These are phyloP conservation scores for Trichopus zeylanicus DNA, from an alignment of 116 monocot species.

Conservation along the genomic window DNA sequence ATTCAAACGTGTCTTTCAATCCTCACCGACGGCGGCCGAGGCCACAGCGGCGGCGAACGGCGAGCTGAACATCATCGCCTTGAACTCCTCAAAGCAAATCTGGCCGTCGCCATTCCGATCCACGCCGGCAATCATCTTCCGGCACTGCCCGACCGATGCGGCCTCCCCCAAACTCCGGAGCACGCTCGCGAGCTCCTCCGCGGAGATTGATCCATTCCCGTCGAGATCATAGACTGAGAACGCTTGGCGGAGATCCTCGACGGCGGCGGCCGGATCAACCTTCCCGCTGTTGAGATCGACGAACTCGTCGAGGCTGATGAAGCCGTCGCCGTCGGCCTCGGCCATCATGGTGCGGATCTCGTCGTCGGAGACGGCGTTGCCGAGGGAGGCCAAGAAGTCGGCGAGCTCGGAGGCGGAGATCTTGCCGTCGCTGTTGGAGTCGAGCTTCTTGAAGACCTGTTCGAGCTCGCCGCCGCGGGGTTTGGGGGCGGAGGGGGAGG, in stretches of 20 bases:
- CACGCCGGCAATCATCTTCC: conserved; percentile 23
- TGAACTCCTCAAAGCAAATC: conserved; percentile 37
- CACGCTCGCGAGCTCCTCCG: conserved; percentile 29
- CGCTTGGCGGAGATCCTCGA: conserved; percentile 24
- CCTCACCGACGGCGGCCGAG: too few species aligned
- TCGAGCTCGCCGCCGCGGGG: too few species aligned
- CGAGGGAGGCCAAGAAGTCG: conserved; percentile 27
- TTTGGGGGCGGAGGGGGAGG: too few species aligned
- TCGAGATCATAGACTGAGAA: conserved; percentile 37
- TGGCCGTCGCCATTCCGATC: conserved; percentile 35
- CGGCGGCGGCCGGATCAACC: conserved; percentile 8
- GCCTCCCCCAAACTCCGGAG: conserved; percentile 22
- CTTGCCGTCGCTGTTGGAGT: conserved; percentile 49
- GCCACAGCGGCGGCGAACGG: too few species aligned
- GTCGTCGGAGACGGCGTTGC: conserved; percentile 14
- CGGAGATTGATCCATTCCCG: conserved; percentile 27
- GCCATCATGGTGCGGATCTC: conserved; percentile 34
- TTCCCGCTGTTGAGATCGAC: conserved; percentile 25
- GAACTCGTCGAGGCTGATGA: conserved; percentile 43
- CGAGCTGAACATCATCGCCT: conserved; percentile 38
- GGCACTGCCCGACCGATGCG: conserved; percentile 15
- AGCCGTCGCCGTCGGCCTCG: conserved; percentile 56
- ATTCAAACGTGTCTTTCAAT: too few species aligned
- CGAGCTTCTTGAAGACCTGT: conserved; percentile 48
- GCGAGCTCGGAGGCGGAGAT: conserved; percentile 53